phyloP scores from a whole-genome alignment of 75 land plant genomes.

The Cupressus sempervirens region DNA sequence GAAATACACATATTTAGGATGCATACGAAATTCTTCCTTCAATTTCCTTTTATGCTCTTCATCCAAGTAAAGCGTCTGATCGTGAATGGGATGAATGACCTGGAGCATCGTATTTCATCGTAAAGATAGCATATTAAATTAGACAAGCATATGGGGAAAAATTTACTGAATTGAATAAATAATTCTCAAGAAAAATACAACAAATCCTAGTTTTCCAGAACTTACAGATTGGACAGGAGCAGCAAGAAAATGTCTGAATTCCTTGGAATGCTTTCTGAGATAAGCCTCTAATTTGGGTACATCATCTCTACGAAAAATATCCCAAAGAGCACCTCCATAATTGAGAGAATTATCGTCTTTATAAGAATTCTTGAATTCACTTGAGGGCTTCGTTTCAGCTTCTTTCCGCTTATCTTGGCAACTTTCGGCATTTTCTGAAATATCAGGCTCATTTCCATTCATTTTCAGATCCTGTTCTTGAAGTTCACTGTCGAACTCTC shows the following conservation, averaged over 20 bases:
- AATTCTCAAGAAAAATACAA: background rate
- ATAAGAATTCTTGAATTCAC: too few relatives aligned
- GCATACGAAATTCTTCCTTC: too few relatives aligned
- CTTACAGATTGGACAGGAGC: constrained; percentile 50
- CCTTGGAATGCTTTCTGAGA: constrained; percentile 42
- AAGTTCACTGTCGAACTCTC: background rate
- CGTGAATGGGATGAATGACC: constrained; percentile 67
- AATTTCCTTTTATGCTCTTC: too few relatives aligned
- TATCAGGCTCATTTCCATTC: background rate
- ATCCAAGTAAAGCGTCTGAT: too few relatives aligned
- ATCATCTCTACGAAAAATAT: too few relatives aligned
- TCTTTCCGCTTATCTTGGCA: too few relatives aligned
- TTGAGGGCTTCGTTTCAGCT: too few relatives aligned
- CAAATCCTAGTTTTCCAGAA: background rate
- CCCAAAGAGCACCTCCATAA: constrained; percentile 74
- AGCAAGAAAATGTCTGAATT: constrained; percentile 49
- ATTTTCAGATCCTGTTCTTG: background rate
- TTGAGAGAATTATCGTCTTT: background rate
- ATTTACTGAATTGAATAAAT: background rate
- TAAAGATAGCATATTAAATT: background rate
- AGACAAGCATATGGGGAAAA: background rate
- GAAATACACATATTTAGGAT: too few relatives aligned
- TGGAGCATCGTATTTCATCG: constrained; percentile 16
- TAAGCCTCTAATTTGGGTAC: constrained; percentile 64
- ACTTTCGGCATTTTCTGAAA: background rate